These are phyloP conservation scores for Paragyromitra xinjiangensis DNA, from an alignment of 495 filamentous ascomycete species.

Conservation along the genomic window DNA sequence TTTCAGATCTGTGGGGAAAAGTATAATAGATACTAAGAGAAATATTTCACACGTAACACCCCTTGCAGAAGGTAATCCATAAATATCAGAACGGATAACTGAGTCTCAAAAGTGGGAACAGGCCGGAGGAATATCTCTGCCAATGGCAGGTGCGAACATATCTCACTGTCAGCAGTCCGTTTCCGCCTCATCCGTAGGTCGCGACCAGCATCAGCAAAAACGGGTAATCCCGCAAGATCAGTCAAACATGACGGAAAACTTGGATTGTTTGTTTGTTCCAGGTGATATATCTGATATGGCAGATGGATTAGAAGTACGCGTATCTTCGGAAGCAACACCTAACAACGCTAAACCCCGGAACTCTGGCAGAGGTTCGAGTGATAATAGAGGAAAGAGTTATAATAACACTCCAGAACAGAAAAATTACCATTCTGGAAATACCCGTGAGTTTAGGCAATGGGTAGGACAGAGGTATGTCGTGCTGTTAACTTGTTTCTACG, in stretches of 20 bases:
- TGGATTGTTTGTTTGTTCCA: not conserved
- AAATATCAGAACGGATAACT: not conserved
- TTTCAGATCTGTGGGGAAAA: not conserved
- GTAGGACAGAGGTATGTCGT: conserved; percentile 22
- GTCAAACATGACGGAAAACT: not conserved
- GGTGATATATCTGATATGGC: not conserved
- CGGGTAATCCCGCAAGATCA: not conserved
- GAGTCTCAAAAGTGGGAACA: not conserved
- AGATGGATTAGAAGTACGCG: not conserved
- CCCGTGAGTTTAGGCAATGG: conserved; percentile 14
- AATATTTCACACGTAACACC: not conserved
- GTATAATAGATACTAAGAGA: not conserved
- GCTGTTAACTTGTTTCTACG: not conserved
- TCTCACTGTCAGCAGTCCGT: not conserved
- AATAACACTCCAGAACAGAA: not conserved
- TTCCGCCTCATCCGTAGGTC: not conserved
- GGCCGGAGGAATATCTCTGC: not conserved
- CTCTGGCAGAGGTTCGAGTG: not conserved
- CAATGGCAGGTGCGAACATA: not conserved
- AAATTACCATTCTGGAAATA: not conserved
- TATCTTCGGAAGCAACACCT: not conserved
- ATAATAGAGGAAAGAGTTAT: not conserved
- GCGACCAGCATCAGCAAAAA: not conserved
- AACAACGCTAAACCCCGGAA: not conserved
- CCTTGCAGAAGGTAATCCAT: not conserved